Conservation (phyloP, 2,329 filamentous ascomycete genomes). For the Cordyceps pruinosa region DNA sequence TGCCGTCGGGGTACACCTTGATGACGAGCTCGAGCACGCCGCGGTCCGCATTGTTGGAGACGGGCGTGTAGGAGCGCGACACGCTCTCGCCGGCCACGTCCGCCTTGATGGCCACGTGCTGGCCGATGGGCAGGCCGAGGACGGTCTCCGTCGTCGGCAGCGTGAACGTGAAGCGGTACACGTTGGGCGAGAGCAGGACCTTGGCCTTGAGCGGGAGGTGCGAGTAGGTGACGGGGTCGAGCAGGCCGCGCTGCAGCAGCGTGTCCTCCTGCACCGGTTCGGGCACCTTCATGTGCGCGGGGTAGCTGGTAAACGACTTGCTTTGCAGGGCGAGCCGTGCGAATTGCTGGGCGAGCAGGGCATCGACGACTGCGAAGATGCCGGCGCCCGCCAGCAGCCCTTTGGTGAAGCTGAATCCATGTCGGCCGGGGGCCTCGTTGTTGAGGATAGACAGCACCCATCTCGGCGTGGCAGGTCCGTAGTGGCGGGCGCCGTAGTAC, state of each 20-base stretch:
- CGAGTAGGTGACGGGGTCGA: conserved; percentile 43
- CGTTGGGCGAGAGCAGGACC: conserved; percentile 33
- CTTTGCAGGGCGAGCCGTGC: conserved; percentile 27
- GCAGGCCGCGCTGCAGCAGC: conserved; percentile 37
- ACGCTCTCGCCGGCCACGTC: conserved; percentile 39
- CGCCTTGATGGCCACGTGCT: conserved; percentile 48
- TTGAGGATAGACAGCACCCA: conserved; percentile 9
- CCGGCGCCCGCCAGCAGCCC: conserved; percentile 31
- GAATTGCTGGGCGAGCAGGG: conserved; percentile 23
- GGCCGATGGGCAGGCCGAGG: conserved; percentile 49
- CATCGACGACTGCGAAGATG: conserved; percentile 26
- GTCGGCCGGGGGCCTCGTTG: conserved; percentile 12
- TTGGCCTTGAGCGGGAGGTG: conserved; percentile 38
- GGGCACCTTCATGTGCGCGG: conserved; percentile 33
- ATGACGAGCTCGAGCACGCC: conserved; percentile 46
- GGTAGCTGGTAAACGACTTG: conserved; percentile 26
- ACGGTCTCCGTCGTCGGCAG: conserved; percentile 38
- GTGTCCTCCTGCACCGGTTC: conserved; percentile 31
- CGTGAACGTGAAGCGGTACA: conserved; percentile 41
- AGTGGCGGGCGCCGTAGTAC: conserved; percentile 17
- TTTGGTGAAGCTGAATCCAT: conserved; percentile 28
- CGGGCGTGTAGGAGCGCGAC: conserved; percentile 47
- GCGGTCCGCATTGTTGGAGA: conserved; percentile 42
- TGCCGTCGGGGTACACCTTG: conserved; percentile 44
- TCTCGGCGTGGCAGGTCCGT: not conserved